Conservation (phyloP, 352 stramenopile species). For the Paralagenidium karlingii region DNA sequence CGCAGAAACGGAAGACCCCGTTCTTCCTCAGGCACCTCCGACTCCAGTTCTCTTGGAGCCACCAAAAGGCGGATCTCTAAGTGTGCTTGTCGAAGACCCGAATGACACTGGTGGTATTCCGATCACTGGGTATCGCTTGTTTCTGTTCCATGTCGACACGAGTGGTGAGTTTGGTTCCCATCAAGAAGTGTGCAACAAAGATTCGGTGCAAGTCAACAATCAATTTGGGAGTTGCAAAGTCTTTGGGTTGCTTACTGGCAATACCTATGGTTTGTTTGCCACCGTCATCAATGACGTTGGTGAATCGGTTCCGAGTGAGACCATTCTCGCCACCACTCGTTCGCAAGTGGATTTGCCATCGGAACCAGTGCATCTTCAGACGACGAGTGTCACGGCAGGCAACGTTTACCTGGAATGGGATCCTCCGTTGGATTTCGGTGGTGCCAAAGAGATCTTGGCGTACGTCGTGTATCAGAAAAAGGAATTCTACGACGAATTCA, state of each 20-base stretch:
- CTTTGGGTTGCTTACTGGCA: slow-evolving; percentile 17
- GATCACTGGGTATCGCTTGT: slow-evolving; percentile 18
- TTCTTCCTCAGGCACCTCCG: slow-evolving; percentile 6
- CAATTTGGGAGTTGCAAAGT: slow-evolving; percentile 13
- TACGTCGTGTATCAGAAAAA: slow-evolving; percentile 39
- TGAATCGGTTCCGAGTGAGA: slow-evolving; percentile 17
- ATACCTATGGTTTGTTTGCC: slow-evolving; percentile 35
- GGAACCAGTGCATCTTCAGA: slow-evolving; percentile 17
- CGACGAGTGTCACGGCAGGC: slow-evolving; percentile 21
- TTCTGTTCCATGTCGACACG: slow-evolving; percentile 7
- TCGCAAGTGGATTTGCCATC: slow-evolving; percentile 22
- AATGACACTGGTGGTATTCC: slow-evolving; percentile 19
- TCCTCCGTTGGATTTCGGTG: slow-evolving; percentile 28
- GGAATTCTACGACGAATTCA: no score
- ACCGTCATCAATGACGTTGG: slow-evolving; percentile 21
- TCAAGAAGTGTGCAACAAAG: slow-evolving; percentile 5
- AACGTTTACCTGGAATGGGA: slow-evolving; percentile 47
- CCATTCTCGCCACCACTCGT: slow-evolving; percentile 10
- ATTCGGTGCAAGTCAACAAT: slow-evolving; percentile 1
- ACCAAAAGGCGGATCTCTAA: slow-evolving; percentile 17
- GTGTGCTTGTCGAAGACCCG: slow-evolving; percentile 14
- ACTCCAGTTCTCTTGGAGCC: slow-evolving; percentile 8
- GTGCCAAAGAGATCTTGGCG: slow-evolving; percentile 17
- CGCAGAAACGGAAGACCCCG: slow-evolving; percentile 10
- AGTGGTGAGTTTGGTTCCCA: slow-evolving; percentile 3